A percentile compares a stretch with the other conserved stretches of the same genome.
phyloP scores from a whole-genome alignment of 2,329 filamentous ascomycete genomes.

The Tolypocladium sp. region DNA sequence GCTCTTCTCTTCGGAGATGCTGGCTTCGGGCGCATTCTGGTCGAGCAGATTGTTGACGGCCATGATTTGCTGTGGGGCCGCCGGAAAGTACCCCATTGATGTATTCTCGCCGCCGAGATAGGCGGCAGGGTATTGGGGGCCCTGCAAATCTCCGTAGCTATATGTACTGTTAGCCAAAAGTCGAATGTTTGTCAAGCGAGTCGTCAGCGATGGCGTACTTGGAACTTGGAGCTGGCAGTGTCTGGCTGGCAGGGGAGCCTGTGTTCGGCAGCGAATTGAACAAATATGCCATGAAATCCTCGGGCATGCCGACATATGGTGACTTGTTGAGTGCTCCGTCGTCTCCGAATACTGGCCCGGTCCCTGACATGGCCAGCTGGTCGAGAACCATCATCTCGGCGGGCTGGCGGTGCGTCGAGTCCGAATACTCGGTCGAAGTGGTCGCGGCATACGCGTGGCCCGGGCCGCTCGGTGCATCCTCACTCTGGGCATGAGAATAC shows the following conservation, averaged over 20 bases:
- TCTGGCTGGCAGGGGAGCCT: slow-evolving; percentile 28
- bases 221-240: slow-evolving; percentile 31
- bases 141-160: slow-evolving; percentile 44
- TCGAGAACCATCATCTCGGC: slow-evolving; percentile 52
- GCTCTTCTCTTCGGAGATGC: slow-evolving; percentile 81
- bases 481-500: slow-evolving; percentile 27
- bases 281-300: slow-evolving; percentile 78
- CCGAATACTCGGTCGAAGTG: slow-evolving; percentile 33
- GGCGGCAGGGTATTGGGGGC: slow-evolving; percentile 30
- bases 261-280: slow-evolving; percentile 47
- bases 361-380: slow-evolving; percentile 53
- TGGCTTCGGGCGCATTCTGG: slow-evolving; percentile 67
- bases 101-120: slow-evolving; percentile 39
- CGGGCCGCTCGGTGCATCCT: slow-evolving; percentile 20
- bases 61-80: slow-evolving; percentile 72
- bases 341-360: slow-evolving; percentile 79
- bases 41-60: slow-evolving; percentile 80
- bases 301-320: slow-evolving; percentile 72
- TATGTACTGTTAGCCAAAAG: slow-evolving; percentile 12
- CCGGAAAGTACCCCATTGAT: slow-evolving; percentile 46
- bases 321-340: slow-evolving; percentile 74
- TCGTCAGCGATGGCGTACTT: slow-evolving; percentile 32
- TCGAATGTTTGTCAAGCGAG: not conserved
- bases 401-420: slow-evolving; percentile 32
- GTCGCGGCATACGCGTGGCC: slow-evolving; percentile 26